phyloP scores from a whole-genome alignment of 345 rosid genomes.

The Hibiscus mutabilis region DNA sequence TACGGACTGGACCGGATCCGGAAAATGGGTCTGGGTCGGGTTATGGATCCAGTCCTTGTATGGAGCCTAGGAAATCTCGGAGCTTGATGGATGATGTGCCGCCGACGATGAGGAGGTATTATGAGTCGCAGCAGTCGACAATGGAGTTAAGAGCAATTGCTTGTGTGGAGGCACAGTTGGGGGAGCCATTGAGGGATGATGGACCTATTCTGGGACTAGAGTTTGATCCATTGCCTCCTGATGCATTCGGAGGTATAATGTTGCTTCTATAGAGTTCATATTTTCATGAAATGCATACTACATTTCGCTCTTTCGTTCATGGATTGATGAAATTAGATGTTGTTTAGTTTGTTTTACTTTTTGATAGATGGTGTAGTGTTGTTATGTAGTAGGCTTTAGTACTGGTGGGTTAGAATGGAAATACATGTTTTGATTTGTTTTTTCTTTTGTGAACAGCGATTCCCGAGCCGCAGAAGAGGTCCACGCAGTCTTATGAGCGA shows the following conservation, averaged over 20 bases:
- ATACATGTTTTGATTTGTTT: neutral
- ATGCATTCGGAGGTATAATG: slow-evolving; percentile 82
- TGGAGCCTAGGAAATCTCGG: slow-evolving; percentile 43
- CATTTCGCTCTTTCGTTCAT: neutral
- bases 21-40: slow-evolving; percentile 68
- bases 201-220: slow-evolving; percentile 96
- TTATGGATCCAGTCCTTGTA: slow-evolving; percentile 58
- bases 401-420: neutral
- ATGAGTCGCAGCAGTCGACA: slow-evolving; percentile 59
- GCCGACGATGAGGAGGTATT: slow-evolving; percentile 31
- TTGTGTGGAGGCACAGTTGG: slow-evolving; percentile 92
- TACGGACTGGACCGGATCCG: slow-evolving; percentile 35
- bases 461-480: slow-evolving; percentile 48
- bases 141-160: slow-evolving; percentile 90
- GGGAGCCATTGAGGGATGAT: slow-evolving; percentile 91
- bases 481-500: slow-evolving; percentile 43
- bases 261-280: too few relatives aligned
- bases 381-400: neutral
- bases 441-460: slow-evolving; percentile 14
- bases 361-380: neutral
- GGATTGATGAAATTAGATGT: neutral
- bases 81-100: slow-evolving; percentile 41
- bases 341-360: neutral
- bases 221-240: slow-evolving; percentile 96
- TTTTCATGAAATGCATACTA: too few relatives aligned